These are phyloP conservation scores for Epichloe brachyelytri DNA, from an alignment of 2,329 filamentous ascomycete genomes.

Conservation along the genomic window DNA sequence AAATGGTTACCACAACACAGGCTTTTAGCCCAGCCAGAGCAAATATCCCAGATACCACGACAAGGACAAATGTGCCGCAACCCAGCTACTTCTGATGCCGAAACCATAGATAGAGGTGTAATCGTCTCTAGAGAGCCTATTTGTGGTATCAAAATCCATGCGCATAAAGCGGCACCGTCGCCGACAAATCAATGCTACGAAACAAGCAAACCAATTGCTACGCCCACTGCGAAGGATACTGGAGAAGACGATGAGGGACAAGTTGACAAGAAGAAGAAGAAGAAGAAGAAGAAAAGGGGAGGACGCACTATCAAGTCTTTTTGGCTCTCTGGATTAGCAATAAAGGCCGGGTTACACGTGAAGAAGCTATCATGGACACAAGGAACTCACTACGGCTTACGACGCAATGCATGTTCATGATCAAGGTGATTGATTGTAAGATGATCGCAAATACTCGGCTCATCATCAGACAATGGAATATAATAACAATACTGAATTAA, in stretches of 20 bases:
- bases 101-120: conserved; percentile 15
- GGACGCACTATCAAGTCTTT: conserved; percentile 63
- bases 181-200: conserved; percentile 2
- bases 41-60: background rate
- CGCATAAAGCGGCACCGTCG: background rate
- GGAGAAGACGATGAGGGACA: conserved; percentile 11
- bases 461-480: background rate
- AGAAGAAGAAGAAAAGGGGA: conserved; percentile 40
- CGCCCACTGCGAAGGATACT: background rate
- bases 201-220: background rate
- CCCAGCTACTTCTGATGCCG: background rate
- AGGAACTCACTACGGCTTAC: background rate
- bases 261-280: conserved; percentile 31
- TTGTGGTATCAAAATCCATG: background rate
- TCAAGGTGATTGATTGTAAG: background rate
- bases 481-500: background rate
- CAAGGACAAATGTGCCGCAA: background rate
- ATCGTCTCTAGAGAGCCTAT: conserved; percentile 16
- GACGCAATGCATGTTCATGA: background rate
- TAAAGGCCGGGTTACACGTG: background rate
- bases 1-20: conserved; percentile 16
- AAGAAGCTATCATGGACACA: background rate
- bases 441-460: background rate
- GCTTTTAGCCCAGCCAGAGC: background rate
- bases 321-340: conserved; percentile 36